These are phyloP conservation scores for Mortierella sp. DNA, from an alignment of 371 early-diverging fungal genomes.

Conservation along the genomic window DNA sequence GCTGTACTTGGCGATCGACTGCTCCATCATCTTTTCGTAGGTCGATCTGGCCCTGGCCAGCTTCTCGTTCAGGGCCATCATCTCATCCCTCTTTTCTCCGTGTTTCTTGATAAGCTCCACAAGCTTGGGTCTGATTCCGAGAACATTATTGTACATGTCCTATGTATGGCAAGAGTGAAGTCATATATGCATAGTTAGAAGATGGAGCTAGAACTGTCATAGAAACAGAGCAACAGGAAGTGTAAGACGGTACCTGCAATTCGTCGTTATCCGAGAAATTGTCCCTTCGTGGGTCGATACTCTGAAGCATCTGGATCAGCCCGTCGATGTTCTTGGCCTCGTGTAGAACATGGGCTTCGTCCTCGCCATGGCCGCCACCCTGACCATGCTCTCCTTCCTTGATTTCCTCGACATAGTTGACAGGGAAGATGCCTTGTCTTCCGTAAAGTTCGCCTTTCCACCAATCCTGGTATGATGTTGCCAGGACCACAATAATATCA, in stretches of 20 bases:
- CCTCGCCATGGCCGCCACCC: constrained; percentile 69
- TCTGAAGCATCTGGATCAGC: constrained; percentile 78
- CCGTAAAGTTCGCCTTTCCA: constrained; percentile 88
- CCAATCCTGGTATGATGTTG: constrained; percentile 91
- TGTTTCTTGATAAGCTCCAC: constrained; percentile 52
- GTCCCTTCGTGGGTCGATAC: constrained; percentile 82
- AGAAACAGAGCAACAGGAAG: too few species aligned
- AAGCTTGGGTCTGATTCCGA: constrained; percentile 44
- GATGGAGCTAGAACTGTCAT: too few species aligned
- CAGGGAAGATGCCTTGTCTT: constrained; percentile 86
- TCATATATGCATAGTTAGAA: background rate
- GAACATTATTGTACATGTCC: constrained; percentile 50
- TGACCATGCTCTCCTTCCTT: constrained; percentile 32
- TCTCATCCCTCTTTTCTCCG: constrained; percentile 53
- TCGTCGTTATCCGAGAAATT: constrained; percentile 90
- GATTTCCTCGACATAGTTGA: constrained; percentile 82
- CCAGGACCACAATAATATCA: constrained; percentile 84
- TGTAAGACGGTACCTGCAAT: constrained; percentile 82
- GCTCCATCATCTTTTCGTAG: constrained; percentile 56
- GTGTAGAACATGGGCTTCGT: constrained; percentile 78
- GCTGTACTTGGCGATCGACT: constrained; percentile 52
- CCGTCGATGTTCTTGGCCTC: constrained; percentile 84
- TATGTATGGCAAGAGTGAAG: background rate
- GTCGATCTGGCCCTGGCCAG: constrained; percentile 42
- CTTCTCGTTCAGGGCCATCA: constrained; percentile 44